Evolutionary conservation across 768 basidiomycete genomes (phyloP).

Genomic region (Candolleomyces aberdarensis): DNA sequence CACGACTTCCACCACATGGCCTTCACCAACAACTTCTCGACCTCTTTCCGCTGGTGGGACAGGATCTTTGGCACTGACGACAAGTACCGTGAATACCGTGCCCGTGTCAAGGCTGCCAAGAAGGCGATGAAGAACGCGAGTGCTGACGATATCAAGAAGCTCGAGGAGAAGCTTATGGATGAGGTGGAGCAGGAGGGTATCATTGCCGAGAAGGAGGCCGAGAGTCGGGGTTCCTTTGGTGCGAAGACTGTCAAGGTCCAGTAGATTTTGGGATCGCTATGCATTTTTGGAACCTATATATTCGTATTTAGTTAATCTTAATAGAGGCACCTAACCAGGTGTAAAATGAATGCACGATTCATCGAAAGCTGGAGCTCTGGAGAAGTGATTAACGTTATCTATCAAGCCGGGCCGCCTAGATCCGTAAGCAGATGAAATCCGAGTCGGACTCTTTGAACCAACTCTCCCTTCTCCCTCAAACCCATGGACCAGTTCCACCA

Average conservation of each 20-base stretch:
- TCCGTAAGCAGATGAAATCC: too few species aligned
- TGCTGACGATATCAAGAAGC: constrained; percentile 47
- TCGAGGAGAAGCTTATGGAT: constrained; percentile 61
- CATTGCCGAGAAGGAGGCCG: constrained; percentile 60
- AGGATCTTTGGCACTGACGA: constrained; percentile 84
- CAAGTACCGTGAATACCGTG: constrained; percentile 83
- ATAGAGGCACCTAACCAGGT: background rate
- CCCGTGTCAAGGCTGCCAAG: constrained; percentile 61
- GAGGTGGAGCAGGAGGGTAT: constrained; percentile 76
- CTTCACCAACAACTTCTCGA: constrained; percentile 91
- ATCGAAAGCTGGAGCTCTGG: background rate
- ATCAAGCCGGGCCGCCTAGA: too few species aligned
- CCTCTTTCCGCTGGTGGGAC: constrained; percentile 95
- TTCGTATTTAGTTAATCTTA: background rate
- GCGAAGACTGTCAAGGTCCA: constrained; percentile 35
- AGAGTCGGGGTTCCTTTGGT: constrained; percentile 25
- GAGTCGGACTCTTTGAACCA: too few species aligned
- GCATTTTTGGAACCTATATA: background rate
- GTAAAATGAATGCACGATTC: background rate
- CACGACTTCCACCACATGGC: constrained; percentile 99
- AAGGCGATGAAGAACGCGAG: constrained; percentile 48
- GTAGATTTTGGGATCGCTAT: constrained; percentile 11
- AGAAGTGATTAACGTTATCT: too few species aligned
- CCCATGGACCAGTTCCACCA: constrained; percentile 4
- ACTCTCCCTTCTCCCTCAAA: background rate